Conservation (phyloP, 129 eudicot species). For the Saussurea involucrata region DNA sequence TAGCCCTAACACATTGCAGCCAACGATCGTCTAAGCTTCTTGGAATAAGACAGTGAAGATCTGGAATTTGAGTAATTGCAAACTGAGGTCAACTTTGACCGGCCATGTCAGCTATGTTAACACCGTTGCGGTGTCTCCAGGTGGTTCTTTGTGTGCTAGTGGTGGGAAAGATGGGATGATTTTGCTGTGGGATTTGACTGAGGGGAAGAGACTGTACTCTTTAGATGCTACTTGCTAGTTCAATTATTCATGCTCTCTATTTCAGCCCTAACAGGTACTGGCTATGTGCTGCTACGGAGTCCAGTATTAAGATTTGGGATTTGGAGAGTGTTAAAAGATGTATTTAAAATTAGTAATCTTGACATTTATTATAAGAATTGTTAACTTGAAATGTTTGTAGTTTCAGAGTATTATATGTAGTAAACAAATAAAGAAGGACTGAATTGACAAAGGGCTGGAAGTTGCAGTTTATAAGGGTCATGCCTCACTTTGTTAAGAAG, state of each 20-base stretch:
- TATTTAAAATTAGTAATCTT: too few relatives aligned
- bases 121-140: constrained; percentile 66
- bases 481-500: too few relatives aligned
- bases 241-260: constrained; percentile 39
- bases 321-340: too few relatives aligned
- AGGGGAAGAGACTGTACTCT: constrained; percentile 39
- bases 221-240: constrained; percentile 26
- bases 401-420: too few relatives aligned
- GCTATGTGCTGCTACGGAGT: constrained; percentile 78
- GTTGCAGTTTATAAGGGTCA: too few relatives aligned
- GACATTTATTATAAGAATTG: too few relatives aligned
- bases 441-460: too few relatives aligned
- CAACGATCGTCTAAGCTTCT: constrained; percentile 38
- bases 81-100: constrained; percentile 46
- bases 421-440: too few relatives aligned
- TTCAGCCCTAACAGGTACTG: constrained; percentile 83
- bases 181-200: constrained; percentile 76
- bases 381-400: too few relatives aligned
- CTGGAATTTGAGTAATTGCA: constrained; percentile 74
- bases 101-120: constrained; percentile 52
- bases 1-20: constrained; percentile 41
- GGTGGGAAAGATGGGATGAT: constrained; percentile 76
- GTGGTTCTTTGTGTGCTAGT: constrained; percentile 65
- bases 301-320: constrained; percentile 68
- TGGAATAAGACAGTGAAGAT: constrained; percentile 59